phyloP scores from a whole-genome alignment of 164 flowering plant species.

The Brasenia schreberi region DNA sequence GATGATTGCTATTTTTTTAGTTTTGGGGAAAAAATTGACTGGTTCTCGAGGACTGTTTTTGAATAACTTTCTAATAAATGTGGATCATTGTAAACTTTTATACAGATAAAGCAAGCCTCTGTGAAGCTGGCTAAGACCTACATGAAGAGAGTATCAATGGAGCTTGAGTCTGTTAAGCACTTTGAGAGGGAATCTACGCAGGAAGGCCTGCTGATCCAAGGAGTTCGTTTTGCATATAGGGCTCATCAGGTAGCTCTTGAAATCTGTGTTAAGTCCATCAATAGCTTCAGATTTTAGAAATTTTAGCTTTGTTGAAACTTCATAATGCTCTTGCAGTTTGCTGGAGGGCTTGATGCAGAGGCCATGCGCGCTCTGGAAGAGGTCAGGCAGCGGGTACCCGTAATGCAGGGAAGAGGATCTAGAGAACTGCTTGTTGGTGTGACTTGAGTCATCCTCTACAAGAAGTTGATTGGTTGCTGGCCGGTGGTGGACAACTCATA shows the following conservation, averaged over 20 bases:
- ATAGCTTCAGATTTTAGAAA: not conserved
- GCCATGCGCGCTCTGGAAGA: constrained; percentile 57
- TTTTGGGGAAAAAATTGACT: no score
- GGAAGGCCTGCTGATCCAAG: constrained; percentile 56
- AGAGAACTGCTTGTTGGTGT: constrained; percentile 31
- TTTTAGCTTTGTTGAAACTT: not conserved
- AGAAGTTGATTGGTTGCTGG: no score
- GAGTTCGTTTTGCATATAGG: constrained; percentile 54
- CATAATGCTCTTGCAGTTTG: constrained; percentile 30
- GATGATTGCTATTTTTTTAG: no score
- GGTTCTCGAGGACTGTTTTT: no score
- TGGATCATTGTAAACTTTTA: not conserved
- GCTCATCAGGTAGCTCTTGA: constrained; percentile 44
- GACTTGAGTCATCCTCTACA: constrained; percentile 6
- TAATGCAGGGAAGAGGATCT: constrained; percentile 19
- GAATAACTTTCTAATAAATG: no score
- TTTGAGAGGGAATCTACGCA: constrained; percentile 42
- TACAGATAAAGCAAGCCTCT: constrained; percentile 56
- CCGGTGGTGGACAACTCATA: no score
- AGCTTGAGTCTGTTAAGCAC: constrained; percentile 29
- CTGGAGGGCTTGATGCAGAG: constrained; percentile 66
- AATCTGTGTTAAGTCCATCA: not conserved
- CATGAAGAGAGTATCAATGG: constrained; percentile 49
- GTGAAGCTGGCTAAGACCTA: constrained; percentile 44
- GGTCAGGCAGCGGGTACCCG: constrained; percentile 39